These are phyloP conservation scores for Naganishia onofrii DNA, from an alignment of 768 basidiomycete species.

Conservation along the genomic window DNA sequence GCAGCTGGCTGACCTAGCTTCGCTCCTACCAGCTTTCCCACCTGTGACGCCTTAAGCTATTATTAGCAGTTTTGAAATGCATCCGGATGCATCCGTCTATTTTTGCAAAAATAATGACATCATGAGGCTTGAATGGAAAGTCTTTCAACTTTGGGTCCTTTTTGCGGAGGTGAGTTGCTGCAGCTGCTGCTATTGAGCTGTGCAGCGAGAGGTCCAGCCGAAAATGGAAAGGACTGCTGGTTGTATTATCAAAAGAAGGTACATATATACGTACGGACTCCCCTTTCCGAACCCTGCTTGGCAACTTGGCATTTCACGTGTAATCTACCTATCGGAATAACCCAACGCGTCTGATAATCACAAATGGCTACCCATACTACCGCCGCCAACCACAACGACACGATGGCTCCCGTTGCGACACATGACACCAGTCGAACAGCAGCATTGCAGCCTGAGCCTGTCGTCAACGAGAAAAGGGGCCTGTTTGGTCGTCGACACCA, in stretches of 20 bases:
- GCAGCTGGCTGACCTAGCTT: too few species aligned
- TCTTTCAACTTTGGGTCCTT: neutral
- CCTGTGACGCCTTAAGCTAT: too few species aligned
- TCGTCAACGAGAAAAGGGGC: conserved; percentile 12
- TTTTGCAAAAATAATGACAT: neutral
- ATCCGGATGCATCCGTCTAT: neutral
- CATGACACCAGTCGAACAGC: conserved; percentile 1
- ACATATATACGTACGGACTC: neutral
- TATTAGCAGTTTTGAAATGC: neutral
- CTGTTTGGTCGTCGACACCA: conserved; percentile 9
- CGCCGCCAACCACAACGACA: neutral
- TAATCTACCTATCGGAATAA: neutral
- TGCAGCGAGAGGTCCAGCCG: neutral
- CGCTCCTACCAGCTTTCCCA: too few species aligned
- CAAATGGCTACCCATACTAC: neutral
- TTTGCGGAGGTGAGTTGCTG: too few species aligned
- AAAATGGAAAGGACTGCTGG: neutral
- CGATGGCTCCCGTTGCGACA: neutral
- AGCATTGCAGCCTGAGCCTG: neutral
- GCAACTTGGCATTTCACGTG: neutral
- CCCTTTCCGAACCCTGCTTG: neutral
- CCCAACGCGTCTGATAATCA: neutral
- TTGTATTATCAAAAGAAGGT: neutral
- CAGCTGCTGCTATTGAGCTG: neutral
- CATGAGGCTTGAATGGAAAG: neutral